phyloP scores from a whole-genome alignment of 139 green algal genomes.

The Axilococcus clingmanii region DNA sequence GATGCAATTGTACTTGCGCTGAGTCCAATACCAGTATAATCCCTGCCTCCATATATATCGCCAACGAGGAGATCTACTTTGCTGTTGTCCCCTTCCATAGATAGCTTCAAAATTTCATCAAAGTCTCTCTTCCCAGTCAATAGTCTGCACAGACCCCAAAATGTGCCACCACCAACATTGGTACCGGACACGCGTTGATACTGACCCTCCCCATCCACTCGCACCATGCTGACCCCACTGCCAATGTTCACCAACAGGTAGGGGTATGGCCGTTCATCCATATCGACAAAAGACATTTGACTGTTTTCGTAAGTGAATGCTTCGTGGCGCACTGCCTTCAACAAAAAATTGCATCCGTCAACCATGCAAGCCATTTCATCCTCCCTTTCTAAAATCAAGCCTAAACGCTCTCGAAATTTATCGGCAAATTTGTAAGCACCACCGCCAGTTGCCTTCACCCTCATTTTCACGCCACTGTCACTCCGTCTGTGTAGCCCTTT shows the following conservation, averaged over 20 bases:
- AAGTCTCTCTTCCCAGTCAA: slow-evolving; percentile 58
- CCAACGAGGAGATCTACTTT: slow-evolving; percentile 97
- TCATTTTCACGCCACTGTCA: slow-evolving; percentile 27
- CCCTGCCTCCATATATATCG: slow-evolving; percentile 95
- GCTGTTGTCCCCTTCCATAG: slow-evolving; percentile 73
- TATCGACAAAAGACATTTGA: slow-evolving; percentile 43
- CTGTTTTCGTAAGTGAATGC: slow-evolving; percentile 80
- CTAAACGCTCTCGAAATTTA: slow-evolving; percentile 71
- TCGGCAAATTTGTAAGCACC: slow-evolving; percentile 86
- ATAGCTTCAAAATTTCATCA: slow-evolving; percentile 95
- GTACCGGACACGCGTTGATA: slow-evolving; percentile 60
- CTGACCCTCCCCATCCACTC: slow-evolving; percentile 42
- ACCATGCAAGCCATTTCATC: slow-evolving; percentile 93
- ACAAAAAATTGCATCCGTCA: slow-evolving; percentile 89
- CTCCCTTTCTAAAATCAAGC: slow-evolving; percentile 82
- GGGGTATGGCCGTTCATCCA: slow-evolving; percentile 66
- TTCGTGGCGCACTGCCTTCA: slow-evolving; percentile 83
- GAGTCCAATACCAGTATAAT: slow-evolving; percentile 90
- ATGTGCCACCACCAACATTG: slow-evolving; percentile 95
- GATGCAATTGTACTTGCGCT: slow-evolving; percentile 88
- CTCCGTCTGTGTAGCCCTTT: slow-evolving; percentile 74
- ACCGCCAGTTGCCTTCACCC: slow-evolving; percentile 58
- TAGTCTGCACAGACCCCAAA: slow-evolving; percentile 91
- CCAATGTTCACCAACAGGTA: slow-evolving; percentile 99
- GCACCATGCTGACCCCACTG: slow-evolving; percentile 89